Percentiles rank a stretch among this genome's conserved stretches.
These are phyloP conservation scores for Pythium chondricola DNA, from an alignment of 352 stramenopile species.

Conservation along the genomic window DNA sequence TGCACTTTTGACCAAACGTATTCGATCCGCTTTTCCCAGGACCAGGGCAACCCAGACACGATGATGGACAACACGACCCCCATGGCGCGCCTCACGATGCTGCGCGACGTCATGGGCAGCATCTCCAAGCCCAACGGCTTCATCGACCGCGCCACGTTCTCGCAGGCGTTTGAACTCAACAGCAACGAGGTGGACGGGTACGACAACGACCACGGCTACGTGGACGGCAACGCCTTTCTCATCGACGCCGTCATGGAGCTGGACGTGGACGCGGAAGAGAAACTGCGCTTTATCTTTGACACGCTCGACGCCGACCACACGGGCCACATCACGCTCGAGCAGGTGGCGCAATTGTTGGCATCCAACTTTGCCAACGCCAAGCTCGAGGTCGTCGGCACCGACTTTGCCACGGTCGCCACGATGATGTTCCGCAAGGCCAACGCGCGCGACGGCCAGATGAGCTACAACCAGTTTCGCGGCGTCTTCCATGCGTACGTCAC, in stretches of 20 bases:
- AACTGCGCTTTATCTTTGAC: slow-evolving; percentile 82
- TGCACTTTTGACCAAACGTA: slow-evolving; percentile 66
- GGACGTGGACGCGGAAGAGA: slow-evolving; percentile 64
- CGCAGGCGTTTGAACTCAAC: slow-evolving; percentile 61
- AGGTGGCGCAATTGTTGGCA: slow-evolving; percentile 57
- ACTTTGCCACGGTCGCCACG: slow-evolving; percentile 53
- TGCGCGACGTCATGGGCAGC: slow-evolving; percentile 68
- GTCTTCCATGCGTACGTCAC: slow-evolving; percentile 72
- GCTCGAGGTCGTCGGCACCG: slow-evolving; percentile 66
- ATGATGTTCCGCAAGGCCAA: slow-evolving; percentile 71
- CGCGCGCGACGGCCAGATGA: slow-evolving; percentile 53
- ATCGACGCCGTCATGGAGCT: slow-evolving; percentile 80
- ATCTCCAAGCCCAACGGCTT: slow-evolving; percentile 59
- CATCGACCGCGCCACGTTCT: slow-evolving; percentile 74
- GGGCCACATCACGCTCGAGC: slow-evolving; percentile 49
- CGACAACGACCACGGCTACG: slow-evolving; percentile 36
- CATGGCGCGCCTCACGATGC: slow-evolving; percentile 54
- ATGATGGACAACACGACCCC: slow-evolving; percentile 22
- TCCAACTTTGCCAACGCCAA: slow-evolving; percentile 71
- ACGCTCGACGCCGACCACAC: slow-evolving; percentile 54
- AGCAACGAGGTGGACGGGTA: slow-evolving; percentile 52
- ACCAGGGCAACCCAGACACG: slow-evolving; percentile 14
- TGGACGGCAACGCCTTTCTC: slow-evolving; percentile 72
- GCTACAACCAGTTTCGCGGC: slow-evolving; percentile 53
- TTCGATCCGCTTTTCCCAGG: slow-evolving; percentile 55